Base-by-base conservation (phyloP, 2,329 filamentous ascomycete species). In the Fusarium temperatum region DNA sequence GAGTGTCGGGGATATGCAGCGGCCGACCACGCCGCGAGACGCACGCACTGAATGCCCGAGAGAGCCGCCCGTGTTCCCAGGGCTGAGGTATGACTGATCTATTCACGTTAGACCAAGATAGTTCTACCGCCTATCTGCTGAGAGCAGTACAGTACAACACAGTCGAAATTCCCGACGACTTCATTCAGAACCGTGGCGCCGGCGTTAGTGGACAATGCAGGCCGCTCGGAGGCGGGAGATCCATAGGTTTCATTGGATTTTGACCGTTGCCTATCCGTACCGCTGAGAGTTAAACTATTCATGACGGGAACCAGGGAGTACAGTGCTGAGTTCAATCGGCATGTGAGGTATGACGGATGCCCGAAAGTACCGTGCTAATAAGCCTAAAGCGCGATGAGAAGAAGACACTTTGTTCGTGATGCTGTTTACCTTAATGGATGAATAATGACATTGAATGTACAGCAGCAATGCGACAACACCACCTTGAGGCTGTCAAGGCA, bases 1-100 rank as follows among this genome's bases (percentile, higher is more conserved):
- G 59, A 72, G 72, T 59, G 54, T 74, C 71, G 68, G 72, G 47
- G 56, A 60, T 72, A 55, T 50, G 60, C 57, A 68, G 61, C 42
- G 70, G 47, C 70, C 71, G 71, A 70, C 62, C 54, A 62, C 45
- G 57, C 63, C 68, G 63, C 41, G 53, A 69, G 53, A 65, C 28
- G 42, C 61, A 66, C 36, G 69, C 50, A 71, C 61, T 20, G 42
- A 42, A 66, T 26, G 70, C 54, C 73, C 73, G 70, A 75, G 58
- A 42, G 59, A 51, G 45, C 57, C 63, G 61, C 70, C 67, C 61
- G 58, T 75, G 51, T 70, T 63, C 54, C 66, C 73, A 75, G 55
- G 71, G 71, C 68, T 74, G 71, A 68, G 35, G 51, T 65, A 65
- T 53, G 45, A 38, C 63, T 42, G 36, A 47, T 48, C n/a, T 68